A percentile compares a stretch with the other conserved stretches of the same genome.
Evolutionary conservation across 2,329 filamentous ascomycete species (phyloP).

Genomic region (Purpureocillium takamizusanense): DNA sequence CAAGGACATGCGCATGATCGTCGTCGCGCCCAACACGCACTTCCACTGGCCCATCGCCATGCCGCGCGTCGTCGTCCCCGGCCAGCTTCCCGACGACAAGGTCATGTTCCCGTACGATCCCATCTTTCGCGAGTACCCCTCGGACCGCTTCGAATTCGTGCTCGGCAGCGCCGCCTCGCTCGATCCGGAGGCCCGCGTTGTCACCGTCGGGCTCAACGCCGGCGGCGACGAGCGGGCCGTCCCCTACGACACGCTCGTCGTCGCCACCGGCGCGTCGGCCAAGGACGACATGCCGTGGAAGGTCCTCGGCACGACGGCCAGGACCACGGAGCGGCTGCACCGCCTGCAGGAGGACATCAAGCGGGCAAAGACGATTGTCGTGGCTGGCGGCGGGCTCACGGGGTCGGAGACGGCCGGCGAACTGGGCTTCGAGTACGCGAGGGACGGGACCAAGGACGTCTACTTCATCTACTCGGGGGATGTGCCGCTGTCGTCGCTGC

Average conservation of each 20-base stretch:
- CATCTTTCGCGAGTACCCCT: conserved; percentile 38
- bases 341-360: conserved; percentile 26
- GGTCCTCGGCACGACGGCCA: conserved; percentile 28
- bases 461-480: conserved; percentile 29
- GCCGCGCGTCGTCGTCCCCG: conserved; percentile 37
- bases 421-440: conserved; percentile 37
- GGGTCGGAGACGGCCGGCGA: conserved; percentile 43
- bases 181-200: conserved; percentile 29
- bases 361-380: conserved; percentile 36
- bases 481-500: conserved; percentile 26
- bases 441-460: conserved; percentile 34
- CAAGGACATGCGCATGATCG: conserved; percentile 31
- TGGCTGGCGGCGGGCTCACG: conserved; percentile 42
- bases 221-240: conserved; percentile 23
- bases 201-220: conserved; percentile 28
- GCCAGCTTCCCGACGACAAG: conserved; percentile 32
- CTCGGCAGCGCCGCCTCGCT: conserved; percentile 36
- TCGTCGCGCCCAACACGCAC: conserved; percentile 38
- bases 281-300: conserved; percentile 41
- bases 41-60: conserved; percentile 41
- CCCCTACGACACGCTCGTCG: conserved; percentile 41
- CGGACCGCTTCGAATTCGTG: conserved; percentile 41
- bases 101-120: conserved; percentile 25
- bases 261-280: conserved; percentile 43
- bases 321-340: conserved; percentile 30